Evolutionary conservation across 192 early-diverging fungal species (phyloP).

Genomic region (Funneliformis mosseae): DNA sequence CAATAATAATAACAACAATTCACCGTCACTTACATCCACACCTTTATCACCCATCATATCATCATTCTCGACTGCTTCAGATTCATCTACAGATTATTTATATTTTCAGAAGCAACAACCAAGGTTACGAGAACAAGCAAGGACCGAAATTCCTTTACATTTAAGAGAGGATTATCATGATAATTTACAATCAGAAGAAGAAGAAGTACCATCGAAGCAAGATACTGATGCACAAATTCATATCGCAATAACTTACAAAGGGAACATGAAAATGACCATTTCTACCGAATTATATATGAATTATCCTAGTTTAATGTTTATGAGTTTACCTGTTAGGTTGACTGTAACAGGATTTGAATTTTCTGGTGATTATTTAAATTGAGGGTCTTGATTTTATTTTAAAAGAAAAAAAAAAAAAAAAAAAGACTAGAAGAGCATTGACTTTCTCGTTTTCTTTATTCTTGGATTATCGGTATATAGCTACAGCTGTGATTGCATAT

Average conservation of each 20-base stretch:
- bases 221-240: constrained; percentile 73
- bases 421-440: neutral
- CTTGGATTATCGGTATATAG: constrained; percentile 35
- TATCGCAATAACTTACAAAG: constrained; percentile 65
- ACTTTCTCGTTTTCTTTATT: neutral
- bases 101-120: neutral
- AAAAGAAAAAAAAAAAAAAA: neutral
- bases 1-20: neutral
- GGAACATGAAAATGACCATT: constrained; percentile 72
- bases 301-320: constrained; percentile 74
- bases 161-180: neutral
- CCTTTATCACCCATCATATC: neutral
- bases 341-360: constrained; percentile 72
- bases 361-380: constrained; percentile 44
- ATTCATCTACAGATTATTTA: neutral
- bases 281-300: constrained; percentile 72
- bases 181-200: neutral
- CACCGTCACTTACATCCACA: neutral
- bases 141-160: neutral
- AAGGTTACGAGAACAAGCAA: neutral
- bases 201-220: constrained; percentile 34
- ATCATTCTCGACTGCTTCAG: neutral
- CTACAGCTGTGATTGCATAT: constrained; percentile 68
- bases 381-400: neutral
- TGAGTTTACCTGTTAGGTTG: constrained; percentile 72